These are phyloP conservation scores for Asterophora lycoperdoides DNA, from an alignment of 768 basidiomycete genomes.

Conservation along the genomic window DNA sequence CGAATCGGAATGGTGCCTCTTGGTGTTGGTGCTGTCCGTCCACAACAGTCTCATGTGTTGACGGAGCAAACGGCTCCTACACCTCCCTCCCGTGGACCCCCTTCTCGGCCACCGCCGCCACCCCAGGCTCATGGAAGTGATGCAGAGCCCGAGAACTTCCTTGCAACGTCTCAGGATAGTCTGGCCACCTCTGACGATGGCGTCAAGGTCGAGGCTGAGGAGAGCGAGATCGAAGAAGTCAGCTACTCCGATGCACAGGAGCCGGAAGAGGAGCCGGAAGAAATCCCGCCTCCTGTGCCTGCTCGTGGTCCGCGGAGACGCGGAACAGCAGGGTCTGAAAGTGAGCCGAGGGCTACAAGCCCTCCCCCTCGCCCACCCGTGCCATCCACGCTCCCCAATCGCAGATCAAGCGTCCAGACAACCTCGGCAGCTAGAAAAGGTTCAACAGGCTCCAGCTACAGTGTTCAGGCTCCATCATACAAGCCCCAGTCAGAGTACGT, in stretches of 20 bases:
- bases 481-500: conserved; percentile 50
- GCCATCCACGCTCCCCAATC: conserved; percentile 32
- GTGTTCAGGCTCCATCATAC: conserved; percentile 23
- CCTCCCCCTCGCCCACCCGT: conserved; percentile 49
- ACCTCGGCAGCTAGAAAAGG: conserved; percentile 33
- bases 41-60: conserved; percentile 27
- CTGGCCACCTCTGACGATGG: conserved; percentile 50
- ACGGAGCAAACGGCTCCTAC: conserved; percentile 17
- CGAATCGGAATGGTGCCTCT: conserved; percentile 54
- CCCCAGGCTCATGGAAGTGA: conserved; percentile 29
- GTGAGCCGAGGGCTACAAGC: conserved; percentile 22
- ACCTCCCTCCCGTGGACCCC: conserved; percentile 12
- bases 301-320: conserved; percentile 32
- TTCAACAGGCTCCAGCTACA: conserved; percentile 28
- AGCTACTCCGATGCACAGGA: conserved; percentile 45
- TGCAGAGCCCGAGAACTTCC: conserved; percentile 41
- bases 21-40: conserved; percentile 28
- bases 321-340: conserved; percentile 16
- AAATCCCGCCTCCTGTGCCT: conserved; percentile 53
- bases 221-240: conserved; percentile 70
- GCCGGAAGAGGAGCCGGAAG: conserved; percentile 38
- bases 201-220: conserved; percentile 63
- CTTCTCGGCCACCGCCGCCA: conserved; percentile 25
- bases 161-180: conserved; percentile 26
- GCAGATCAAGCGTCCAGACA: conserved; percentile 36